phyloP scores from a whole-genome alignment of 2,329 filamentous ascomycete genomes.

The Amphichorda felina region DNA sequence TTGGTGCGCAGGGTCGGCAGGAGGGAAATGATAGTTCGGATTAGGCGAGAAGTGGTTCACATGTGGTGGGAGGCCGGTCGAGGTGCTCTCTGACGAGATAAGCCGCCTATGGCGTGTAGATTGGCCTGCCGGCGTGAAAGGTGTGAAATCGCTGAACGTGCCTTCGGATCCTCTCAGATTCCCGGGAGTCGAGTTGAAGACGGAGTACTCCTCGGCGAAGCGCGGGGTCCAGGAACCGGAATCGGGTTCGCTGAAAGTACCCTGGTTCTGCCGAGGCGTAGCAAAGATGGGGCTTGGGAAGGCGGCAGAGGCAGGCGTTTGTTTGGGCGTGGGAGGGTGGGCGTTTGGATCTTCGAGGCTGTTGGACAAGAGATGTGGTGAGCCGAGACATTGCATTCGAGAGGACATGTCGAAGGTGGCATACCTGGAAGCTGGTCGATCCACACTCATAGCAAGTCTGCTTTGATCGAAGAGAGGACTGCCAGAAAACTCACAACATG shows the following conservation, averaged over 20 bases:
- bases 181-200: slow-evolving; percentile 53
- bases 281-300: slow-evolving; percentile 45
- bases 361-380: slow-evolving; percentile 15
- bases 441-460: slow-evolving; percentile 50
- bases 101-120: slow-evolving; percentile 31
- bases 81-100: slow-evolving; percentile 37
- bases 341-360: slow-evolving; percentile 55
- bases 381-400: slow-evolving; percentile 16
- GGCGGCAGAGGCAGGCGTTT: slow-evolving; percentile 40
- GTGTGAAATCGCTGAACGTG: slow-evolving; percentile 31
- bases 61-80: slow-evolving; percentile 45
- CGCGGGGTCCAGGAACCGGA: slow-evolving; percentile 40
- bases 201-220: slow-evolving; percentile 53
- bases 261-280: slow-evolving; percentile 38
- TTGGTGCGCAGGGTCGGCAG: slow-evolving; percentile 46
- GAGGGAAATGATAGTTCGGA: slow-evolving; percentile 40
- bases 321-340: slow-evolving; percentile 46
- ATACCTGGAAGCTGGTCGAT: slow-evolving; percentile 44
- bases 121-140: slow-evolving; percentile 20
- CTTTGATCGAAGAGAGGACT: slow-evolving; percentile 2
- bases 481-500: no score
- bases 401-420: slow-evolving; percentile 9
- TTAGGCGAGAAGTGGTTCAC: slow-evolving; percentile 47
- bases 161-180: slow-evolving; percentile 36
- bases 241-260: slow-evolving; percentile 28